Base-by-base conservation (phyloP, 2,329 filamentous ascomycete species). In the Hypoxylon sp. region DNA sequence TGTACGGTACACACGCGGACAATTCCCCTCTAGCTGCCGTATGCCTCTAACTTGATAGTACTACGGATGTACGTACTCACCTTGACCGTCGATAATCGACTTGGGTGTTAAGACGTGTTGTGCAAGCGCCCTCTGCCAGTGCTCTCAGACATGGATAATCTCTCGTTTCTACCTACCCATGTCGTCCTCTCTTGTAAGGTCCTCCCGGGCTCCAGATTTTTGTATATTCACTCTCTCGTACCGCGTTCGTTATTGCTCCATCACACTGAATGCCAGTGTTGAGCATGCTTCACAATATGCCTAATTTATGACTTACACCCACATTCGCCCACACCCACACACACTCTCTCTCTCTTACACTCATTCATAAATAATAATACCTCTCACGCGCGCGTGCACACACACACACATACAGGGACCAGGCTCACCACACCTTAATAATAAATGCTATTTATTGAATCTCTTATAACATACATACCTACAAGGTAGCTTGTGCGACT, bases 71-170 rank as follows among this genome's bases (percentile, higher is more conserved):
- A 52, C 50, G 33, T 57, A 40, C 36, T 67, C 61, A 57, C 54
- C 56, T 54, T 65, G 53, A 62, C 66, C 58, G 55, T 66, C 57
- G 60, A 64, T 64, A 61, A 65, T 65, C 28, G 57, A 61, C 58
- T 59, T 69, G 63, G 63, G 53, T 64, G 22, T 70, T 65, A 67
- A 71, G 64, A 71, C 69, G 67, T 67, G 64, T 56, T 52, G 64
- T 67, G 61, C 65, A 70, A 64, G 61, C 55, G 65, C 65, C 58
- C 18, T 60, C 64, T 59, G 69, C 68, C 69, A 70, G 65, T 70
- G 66, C 67, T 70, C 69, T 72, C 68, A 61, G 72, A 70, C 73
- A 75, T 71, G 71, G 72, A 56, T 66, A 57, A 62, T 64, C 51
- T 63, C 58, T 67, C 50, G 58, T 52, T 45, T 36, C 50, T 56